Percentiles rank a stretch among this genome's conserved stretches.
Evolutionary conservation across 2,329 filamentous ascomycete genomes (phyloP).

Genomic region (Exophiala spinifera): DNA sequence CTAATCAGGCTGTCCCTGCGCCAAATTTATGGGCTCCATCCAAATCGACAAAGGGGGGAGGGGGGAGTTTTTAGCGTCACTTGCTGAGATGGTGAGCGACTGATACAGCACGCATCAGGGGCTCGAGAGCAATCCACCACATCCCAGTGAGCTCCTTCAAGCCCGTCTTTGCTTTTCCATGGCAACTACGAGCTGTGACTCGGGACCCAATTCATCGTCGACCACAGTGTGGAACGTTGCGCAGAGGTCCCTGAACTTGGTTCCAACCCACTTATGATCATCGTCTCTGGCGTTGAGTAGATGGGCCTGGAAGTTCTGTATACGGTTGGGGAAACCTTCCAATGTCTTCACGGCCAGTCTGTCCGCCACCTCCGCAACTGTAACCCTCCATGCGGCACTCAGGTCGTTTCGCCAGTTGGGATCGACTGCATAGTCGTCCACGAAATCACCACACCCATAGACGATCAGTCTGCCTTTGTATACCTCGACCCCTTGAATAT

Average conservation of each 20-base stretch:
- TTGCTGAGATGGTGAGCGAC: too few species aligned
- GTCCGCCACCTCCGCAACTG: conserved; percentile 25
- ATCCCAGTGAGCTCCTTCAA: background rate
- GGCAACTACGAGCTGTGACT: conserved; percentile 33
- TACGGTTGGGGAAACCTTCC: conserved; percentile 38
- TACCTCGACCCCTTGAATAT: conserved; percentile 41
- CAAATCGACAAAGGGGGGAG: too few species aligned
- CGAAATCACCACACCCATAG: conserved; percentile 43
- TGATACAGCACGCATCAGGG: too few species aligned
- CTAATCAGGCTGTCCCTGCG: too few species aligned
- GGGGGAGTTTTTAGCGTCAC: too few species aligned
- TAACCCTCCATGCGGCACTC: conserved; percentile 40
- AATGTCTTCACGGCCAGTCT: conserved; percentile 30
- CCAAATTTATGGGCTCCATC: too few species aligned
- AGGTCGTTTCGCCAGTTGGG: conserved; percentile 39
- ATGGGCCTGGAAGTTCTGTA: conserved; percentile 35
- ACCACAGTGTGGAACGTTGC: conserved; percentile 32
- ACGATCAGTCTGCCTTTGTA: conserved; percentile 38
- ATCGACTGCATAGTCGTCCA: conserved; percentile 43
- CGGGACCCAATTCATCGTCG: conserved; percentile 26
- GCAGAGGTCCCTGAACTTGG: conserved; percentile 33
- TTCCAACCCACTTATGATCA: conserved; percentile 36
- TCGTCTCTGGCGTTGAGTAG: conserved; percentile 32
- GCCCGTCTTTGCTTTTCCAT: background rate
- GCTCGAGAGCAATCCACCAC: too few species aligned